Evolutionary conservation across 495 filamentous ascomycete species (phyloP).

Genomic region (Extremus antarcticus): DNA sequence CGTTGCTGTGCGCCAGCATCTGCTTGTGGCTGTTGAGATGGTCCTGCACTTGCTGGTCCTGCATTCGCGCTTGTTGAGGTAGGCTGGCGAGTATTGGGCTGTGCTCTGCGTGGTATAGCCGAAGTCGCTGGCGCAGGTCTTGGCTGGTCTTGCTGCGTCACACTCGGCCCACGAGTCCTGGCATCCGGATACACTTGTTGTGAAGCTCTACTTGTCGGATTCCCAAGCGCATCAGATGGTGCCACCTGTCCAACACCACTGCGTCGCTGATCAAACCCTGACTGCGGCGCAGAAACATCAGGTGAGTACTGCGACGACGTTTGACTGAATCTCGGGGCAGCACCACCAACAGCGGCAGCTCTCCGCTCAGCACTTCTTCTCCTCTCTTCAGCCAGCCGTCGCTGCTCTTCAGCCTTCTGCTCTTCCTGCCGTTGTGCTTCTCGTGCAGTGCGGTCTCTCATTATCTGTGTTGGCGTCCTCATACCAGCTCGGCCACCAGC

Average conservation of each 20-base stretch:
- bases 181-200: constrained; percentile 10
- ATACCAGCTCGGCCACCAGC: constrained; percentile 22
- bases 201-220: constrained; percentile 13
- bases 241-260: constrained; percentile 8
- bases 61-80: neutral
- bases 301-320: constrained; percentile 9
- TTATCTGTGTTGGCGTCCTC: constrained; percentile 29
- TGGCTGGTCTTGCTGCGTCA: constrained; percentile 20
- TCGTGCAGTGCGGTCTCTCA: constrained; percentile 28
- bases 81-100: constrained; percentile 17
- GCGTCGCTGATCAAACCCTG: constrained; percentile 6
- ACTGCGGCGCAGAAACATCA: constrained; percentile 8
- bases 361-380: constrained; percentile 30
- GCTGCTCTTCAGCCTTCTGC: constrained; percentile 24
- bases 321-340: constrained; percentile 17
- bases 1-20: constrained; percentile 5
- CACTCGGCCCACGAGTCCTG: constrained; percentile 7
- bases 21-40: constrained; percentile 7
- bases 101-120: constrained; percentile 8
- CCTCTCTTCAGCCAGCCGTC: constrained; percentile 18
- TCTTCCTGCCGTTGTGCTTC: constrained; percentile 23
- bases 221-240: constrained; percentile 11
- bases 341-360: constrained; percentile 27
- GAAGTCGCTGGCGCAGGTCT: constrained; percentile 20
- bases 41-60: neutral